Base-by-base conservation (phyloP, 1,284 basidiomycete species). In the Boletellus deceptivus region DNA sequence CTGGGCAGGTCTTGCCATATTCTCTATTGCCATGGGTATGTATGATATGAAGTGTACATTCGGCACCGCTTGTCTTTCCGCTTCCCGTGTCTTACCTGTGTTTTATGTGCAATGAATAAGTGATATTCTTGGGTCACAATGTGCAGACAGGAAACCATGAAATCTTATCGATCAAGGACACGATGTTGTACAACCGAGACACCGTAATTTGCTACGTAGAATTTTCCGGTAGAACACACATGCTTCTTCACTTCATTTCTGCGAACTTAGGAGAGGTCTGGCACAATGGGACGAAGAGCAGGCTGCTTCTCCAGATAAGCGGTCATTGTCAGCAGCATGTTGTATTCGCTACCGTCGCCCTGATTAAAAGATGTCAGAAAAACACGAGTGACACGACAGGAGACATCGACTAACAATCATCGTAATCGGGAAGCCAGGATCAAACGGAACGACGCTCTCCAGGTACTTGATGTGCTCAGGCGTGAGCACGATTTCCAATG, bases 401-500 rank as follows among this genome's bases (percentile, higher is more conserved):
- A 25, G 25, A 25, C 8, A 4, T 25, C 25, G 7, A 65, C 74
- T 56, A 42, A 77, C 74, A 27, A 75, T 68, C 36, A 71, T 31
- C 51, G 35, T 5, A 4, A 8, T 25, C 25, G 25, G 8, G 25
- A 25, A 25, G 6, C 8, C 25, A 25, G 25, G 25, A 1, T 25
- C 8, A 4, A 25, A 25, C 25, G 25, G 25, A 4, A 25, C 8
- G 25, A 25, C 25, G 25, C 25, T 25, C 5, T 25, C 25, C 25
- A 25, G 25, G 25, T 25, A 4, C 25, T 25, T 25, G 25, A 25
- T 25, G 25, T 25, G 79, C 42, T 74, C 73, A 3, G 55, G 46
- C 11, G 69, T 71, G 22, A 82, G 69, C 1, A 61, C 55, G 36
- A 82, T 70, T 9, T 71, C 62, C 13, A 82, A 68, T 0, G 75